Conservation (phyloP, 2,329 filamentous ascomycete genomes). For the Claviceps sp. region DNA sequence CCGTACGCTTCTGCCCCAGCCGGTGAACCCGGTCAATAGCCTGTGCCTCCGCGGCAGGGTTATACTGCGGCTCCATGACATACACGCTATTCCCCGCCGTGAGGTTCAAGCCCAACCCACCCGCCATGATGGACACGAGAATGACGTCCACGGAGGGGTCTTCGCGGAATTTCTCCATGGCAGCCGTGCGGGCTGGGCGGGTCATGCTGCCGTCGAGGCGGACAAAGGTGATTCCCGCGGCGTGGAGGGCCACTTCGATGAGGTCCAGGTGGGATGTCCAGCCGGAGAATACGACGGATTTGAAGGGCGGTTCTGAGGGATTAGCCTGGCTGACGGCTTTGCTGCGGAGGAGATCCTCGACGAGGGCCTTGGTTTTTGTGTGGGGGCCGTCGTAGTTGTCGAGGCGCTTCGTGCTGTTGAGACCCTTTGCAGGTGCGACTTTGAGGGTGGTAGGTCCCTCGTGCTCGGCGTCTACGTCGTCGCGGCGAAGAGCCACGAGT, state of each 20-base stretch:
- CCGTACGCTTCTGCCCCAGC: constrained; percentile 76
- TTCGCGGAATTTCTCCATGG: constrained; percentile 66
- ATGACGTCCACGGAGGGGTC: constrained; percentile 63
- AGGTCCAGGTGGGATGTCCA: constrained; percentile 94
- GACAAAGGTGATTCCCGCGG: constrained; percentile 52
- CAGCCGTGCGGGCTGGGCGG: constrained; percentile 56
- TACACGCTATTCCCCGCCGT: constrained; percentile 79
- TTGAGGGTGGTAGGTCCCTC: constrained; percentile 29
- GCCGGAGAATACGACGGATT: constrained; percentile 89
- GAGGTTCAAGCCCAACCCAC: constrained; percentile 81
- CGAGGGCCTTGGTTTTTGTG: constrained; percentile 75
- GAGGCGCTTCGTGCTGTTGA: constrained; percentile 35
- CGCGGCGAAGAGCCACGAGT: constrained; percentile 56
- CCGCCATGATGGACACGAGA: constrained; percentile 82
- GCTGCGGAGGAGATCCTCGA: constrained; percentile 58
- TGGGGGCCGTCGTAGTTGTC: constrained; percentile 73
- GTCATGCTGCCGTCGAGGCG: constrained; percentile 89
- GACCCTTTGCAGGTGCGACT: constrained; percentile 17
- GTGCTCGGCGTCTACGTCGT: constrained; percentile 44
- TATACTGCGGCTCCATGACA: constrained; percentile 98
- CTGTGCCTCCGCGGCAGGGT: constrained; percentile 87
- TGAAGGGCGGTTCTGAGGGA: constrained; percentile 61
- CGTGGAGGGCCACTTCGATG: constrained; percentile 67
- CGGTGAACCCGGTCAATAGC: constrained; percentile 88
- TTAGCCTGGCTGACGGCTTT: constrained; percentile 47